A percentile compares a stretch with the other conserved stretches of the same genome.
These are phyloP conservation scores for Cnidoscolus chayamansa DNA, from an alignment of 441 rosid genomes.

Conservation along the genomic window DNA sequence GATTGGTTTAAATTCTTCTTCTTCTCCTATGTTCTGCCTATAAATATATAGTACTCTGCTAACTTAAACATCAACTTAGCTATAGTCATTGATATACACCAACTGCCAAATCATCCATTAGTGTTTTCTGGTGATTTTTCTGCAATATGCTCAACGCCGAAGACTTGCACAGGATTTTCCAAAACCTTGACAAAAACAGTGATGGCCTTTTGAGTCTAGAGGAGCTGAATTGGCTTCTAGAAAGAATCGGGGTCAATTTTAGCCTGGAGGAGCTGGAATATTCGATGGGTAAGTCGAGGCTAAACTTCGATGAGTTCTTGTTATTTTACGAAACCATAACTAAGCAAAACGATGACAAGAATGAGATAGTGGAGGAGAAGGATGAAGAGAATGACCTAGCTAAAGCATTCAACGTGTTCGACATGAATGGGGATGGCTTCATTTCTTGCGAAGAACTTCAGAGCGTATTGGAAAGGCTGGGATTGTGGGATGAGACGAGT, in stretches of 20 bases:
- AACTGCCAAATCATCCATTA: too few species aligned
- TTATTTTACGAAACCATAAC: constrained; percentile 47
- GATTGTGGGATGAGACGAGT: constrained; percentile 59
- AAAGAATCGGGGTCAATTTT: constrained; percentile 38
- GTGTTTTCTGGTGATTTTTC: too few species aligned
- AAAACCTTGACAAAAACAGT: constrained; percentile 58
- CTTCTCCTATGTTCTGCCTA: neutral
- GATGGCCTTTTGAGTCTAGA: constrained; percentile 58
- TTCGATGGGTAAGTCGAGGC: constrained; percentile 51
- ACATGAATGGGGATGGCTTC: constrained; percentile 64
- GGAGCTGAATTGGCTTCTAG: constrained; percentile 71
- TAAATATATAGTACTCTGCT: neutral
- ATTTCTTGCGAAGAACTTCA: constrained; percentile 72
- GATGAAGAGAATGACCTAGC: constrained; percentile 31
- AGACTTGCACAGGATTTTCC: constrained; percentile 59
- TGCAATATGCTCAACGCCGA: constrained; percentile 34
- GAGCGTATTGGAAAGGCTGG: constrained; percentile 55
- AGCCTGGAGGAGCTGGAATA: constrained; percentile 48
- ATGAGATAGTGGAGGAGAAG: neutral
- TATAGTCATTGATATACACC: too few species aligned
- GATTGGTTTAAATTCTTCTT: neutral
- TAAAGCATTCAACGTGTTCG: constrained; percentile 64
- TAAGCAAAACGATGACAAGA: neutral
- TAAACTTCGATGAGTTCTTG: constrained; percentile 56
- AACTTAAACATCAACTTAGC: too few species aligned